Conservation (phyloP, 352 stramenopile species). For the Vaucheria bursata region DNA sequence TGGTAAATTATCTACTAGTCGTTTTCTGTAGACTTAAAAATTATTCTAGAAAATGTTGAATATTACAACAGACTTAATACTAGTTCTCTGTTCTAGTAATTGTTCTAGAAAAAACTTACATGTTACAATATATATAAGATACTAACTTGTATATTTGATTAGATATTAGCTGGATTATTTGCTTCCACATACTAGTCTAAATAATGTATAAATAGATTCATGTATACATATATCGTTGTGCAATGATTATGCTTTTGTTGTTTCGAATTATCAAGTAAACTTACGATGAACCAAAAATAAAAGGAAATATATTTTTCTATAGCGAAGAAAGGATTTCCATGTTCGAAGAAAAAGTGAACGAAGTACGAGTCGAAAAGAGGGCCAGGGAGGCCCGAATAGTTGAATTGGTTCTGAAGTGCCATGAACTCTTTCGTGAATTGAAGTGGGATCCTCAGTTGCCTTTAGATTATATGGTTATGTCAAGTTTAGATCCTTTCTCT, state of each 20-base stretch:
- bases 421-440: neutral
- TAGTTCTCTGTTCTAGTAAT: too few relatives aligned
- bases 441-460: slow-evolving; percentile 5
- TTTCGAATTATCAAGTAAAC: neutral
- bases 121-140: too few relatives aligned
- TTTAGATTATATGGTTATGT: slow-evolving; percentile 9
- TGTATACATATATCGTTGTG: neutral
- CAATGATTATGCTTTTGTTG: neutral
- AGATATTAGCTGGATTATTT: neutral
- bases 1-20: neutral
- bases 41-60: neutral
- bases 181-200: neutral
- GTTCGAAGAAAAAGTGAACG: neutral
- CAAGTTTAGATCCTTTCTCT: slow-evolving; percentile 5
- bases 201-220: neutral
- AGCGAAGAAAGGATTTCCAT: neutral
- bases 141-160: neutral
- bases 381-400: neutral
- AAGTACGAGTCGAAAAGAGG: neutral
- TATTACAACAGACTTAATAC: neutral
- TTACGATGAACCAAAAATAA: too few relatives aligned
- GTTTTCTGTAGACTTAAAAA: neutral
- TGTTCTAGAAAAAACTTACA: too few relatives aligned
- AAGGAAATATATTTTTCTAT: too few relatives aligned
- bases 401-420: slow-evolving; percentile 6